Evolutionary conservation across 352 stramenopile genomes (phyloP), one percentile per base, ranked within the genome.

Genomic region (Phytophthora agathidicida): DNA sequence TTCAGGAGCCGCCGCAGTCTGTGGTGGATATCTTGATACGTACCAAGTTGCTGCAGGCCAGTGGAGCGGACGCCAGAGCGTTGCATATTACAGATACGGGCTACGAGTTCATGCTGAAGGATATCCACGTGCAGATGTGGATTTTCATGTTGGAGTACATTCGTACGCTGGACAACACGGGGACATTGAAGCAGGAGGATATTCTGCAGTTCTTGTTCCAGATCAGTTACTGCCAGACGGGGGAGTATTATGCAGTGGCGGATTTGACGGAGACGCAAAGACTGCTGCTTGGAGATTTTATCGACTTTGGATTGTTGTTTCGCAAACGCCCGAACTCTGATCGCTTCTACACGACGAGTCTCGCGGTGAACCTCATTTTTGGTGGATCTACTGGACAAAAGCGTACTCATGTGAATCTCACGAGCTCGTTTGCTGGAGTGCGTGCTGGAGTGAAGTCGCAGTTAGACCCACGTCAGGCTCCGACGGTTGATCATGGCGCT

Each of bases 101-200:
- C 38, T 96, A 96, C 71, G 86, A 96, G 71, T 96, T 96, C 59
- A 94, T 96, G 89, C 74, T 96, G 48, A 95, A 96, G 60, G 87
- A 96, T 36, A 93, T 96, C 38, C 89, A 96, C 77, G 78, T 94
- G 52, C 89, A 96, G 58, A 94, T 93, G 73, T 96, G 88, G 88
- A 95, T 94, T 59, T 95, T 96, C 47, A 90, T 96, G 72, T 66
- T 94, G 35, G 84, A 95, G 65, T 94, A 94, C 56, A 96, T 96
- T 51, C 85, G 85, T 31, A 92, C 84, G 45, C 75, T 94, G 24
- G 82, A 94, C 61, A 73, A 78, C 54, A 86, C 73, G 20, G 86
- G 75, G 33, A 83, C 82, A 26, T 42, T 94, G 14, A 82, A 81
- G 30, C 75, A 93, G 42, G 86, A 96, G 51, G 87, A 96, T 56